Base-by-base conservation (phyloP, 495 filamentous ascomycete genomes). In the Thermothielavioides terrestris region DNA sequence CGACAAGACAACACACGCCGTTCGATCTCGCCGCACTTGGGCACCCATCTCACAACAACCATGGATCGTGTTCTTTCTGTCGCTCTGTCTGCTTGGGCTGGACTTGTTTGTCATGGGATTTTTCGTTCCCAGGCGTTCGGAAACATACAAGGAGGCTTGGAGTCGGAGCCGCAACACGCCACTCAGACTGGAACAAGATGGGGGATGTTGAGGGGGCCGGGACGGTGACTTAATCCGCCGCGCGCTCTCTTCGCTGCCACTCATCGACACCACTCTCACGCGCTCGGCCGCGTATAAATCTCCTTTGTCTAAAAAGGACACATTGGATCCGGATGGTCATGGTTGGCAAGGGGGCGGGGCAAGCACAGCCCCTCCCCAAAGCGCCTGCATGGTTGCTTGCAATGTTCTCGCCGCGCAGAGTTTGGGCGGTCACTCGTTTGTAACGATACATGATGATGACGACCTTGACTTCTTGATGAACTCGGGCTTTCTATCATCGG, bases 181-280 rank as follows among this genome's bases (percentile, higher is more conserved):
- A 55, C 56, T 51, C 57, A 60, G 57, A 56, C 35, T 60, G 57
- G 44, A 56, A 41, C 36, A 54, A 42, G 27, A 32, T 20, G 20
- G 25, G 22, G 32, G 20, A 32, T 32, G 25, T 12, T 11, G 32
- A 25, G 23, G 7, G 14, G 14, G 30, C 8, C n/a, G 15, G 21
- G 26, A 23, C n/a, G n/a, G 25, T n/a, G 34, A 20, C 34, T 32
- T 14, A 12, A 26, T 25, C 42, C 20, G 32, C 39, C 15, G 7
- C 36, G 39, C 36, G 31, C 25, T 35, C 25, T 26, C 41, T 46
- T 40, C 51, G 12, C 44, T 45, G 43, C 48, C 31, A 41, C n/a
- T 40, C 36, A 47, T 36, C 42, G 20, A 53, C 51, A 54, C 41
- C 36, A 45, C 42, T 52, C 49, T 25, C 36, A 30, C 42, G 49